Evolutionary conservation across 2,329 filamentous ascomycete genomes (phyloP).

Genomic region (Scleromitrula shiraiana): DNA sequence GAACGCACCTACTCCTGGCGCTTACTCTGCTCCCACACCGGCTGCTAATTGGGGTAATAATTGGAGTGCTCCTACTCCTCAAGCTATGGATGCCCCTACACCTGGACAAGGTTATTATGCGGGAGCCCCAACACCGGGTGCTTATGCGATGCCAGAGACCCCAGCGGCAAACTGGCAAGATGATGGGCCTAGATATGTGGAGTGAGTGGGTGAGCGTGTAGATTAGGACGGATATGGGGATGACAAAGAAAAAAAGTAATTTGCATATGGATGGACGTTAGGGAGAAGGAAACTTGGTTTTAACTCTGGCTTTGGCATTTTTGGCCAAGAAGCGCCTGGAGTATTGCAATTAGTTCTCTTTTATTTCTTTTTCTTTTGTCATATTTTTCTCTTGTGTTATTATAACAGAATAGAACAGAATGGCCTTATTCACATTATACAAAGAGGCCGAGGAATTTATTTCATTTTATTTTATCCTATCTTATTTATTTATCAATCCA

Average conservation of each 20-base stretch:
- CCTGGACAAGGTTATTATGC: constrained; percentile 32
- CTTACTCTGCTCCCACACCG: constrained; percentile 54
- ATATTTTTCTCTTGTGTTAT: neutral
- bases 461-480: no score
- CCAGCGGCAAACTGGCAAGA: constrained; percentile 43
- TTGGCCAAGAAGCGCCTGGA: no score
- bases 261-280: neutral
- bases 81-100: constrained; percentile 42
- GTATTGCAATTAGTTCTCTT: constrained; percentile 1
- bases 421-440: no score
- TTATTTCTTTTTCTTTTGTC: neutral
- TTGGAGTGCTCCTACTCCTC: constrained; percentile 39
- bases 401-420: constrained; percentile 3
- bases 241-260: neutral
- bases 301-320: no score
- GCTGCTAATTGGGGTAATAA: constrained; percentile 47
- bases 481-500: no score
- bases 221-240: no score
- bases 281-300: neutral
- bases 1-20: constrained; percentile 42
- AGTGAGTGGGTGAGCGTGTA: no score
- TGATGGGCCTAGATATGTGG: constrained; percentile 36
- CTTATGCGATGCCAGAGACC: constrained; percentile 44
- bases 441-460: no score
- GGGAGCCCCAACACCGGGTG: constrained; percentile 27